Evolutionary conservation across 495 filamentous ascomycete genomes (phyloP).

Genomic region (Hypoxylon crocopeplum): DNA sequence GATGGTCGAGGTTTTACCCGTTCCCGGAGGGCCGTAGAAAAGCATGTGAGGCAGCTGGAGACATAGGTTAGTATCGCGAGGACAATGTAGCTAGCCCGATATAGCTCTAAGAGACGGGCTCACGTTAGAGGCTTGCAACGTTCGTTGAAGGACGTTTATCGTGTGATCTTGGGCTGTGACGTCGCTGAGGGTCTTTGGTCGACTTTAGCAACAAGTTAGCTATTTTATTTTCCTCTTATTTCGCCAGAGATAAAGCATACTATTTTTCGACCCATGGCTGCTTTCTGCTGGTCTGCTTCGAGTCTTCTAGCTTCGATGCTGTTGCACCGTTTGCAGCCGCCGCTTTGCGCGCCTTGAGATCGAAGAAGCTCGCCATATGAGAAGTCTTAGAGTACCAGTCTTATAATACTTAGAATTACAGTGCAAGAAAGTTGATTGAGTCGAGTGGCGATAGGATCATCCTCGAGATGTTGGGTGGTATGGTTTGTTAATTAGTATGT

Average conservation of each 20-base stretch:
- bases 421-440: neutral
- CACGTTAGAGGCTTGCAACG: conserved; percentile 92
- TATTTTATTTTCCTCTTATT: neutral
- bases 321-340: conserved; percentile 66
- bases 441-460: neutral
- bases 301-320: conserved; percentile 55
- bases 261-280: conserved; percentile 99
- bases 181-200: conserved; percentile 91
- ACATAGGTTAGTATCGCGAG: conserved; percentile 1
- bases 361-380: conserved; percentile 85
- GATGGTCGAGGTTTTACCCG: conserved; percentile 98
- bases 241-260: conserved; percentile 57
- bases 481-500: neutral
- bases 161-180: conserved; percentile 98
- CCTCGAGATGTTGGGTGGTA: neutral
- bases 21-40: conserved; percentile 97
- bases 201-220: conserved; percentile 60
- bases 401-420: neutral
- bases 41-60: conserved; percentile 96
- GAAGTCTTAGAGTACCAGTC: neutral
- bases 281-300: conserved; percentile 66
- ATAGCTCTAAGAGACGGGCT: conserved; percentile 12
- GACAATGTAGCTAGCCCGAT: neutral
- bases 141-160: conserved; percentile 87
- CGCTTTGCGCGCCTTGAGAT: conserved; percentile 89